A percentile compares a stretch with the other conserved stretches of the same genome.
These are phyloP conservation scores for Rosa persica DNA, from an alignment of 306 rosid species.

Conservation along the genomic window DNA sequence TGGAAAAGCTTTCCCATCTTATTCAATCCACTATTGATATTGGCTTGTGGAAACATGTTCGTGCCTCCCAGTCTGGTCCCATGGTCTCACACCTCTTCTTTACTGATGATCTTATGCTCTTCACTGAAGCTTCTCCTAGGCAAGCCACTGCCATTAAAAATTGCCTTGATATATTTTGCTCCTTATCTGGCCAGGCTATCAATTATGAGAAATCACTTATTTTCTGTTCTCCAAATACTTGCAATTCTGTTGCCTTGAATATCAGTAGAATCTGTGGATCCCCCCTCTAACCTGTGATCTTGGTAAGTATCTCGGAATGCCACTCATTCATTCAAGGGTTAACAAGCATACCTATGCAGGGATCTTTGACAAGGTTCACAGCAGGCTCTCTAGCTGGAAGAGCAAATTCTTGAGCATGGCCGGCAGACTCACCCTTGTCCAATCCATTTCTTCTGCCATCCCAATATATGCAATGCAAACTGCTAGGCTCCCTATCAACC, in stretches of 20 bases:
- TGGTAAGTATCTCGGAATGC: background rate
- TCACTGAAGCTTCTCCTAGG: background rate
- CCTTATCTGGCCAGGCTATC: background rate
- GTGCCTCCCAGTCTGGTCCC: background rate
- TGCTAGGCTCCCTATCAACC: background rate
- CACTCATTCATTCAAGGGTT: background rate
- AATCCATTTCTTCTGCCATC: background rate
- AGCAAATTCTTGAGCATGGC: background rate
- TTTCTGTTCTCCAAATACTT: background rate
- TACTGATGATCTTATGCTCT: background rate
- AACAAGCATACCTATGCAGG: background rate
- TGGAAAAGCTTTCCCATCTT: background rate
- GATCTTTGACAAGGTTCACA: background rate
- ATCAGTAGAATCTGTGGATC: background rate
- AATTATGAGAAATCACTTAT: too few species aligned
- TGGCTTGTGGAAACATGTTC: background rate
- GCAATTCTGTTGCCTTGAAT: rapidly evolving
- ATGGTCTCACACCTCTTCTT: background rate
- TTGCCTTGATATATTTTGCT: background rate
- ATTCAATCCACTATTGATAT: background rate
- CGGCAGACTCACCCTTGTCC: background rate
- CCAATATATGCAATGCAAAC: background rate
- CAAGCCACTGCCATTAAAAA: background rate
- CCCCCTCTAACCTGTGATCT: background rate
- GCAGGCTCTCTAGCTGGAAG: background rate